Evolutionary conservation across 2,329 filamentous ascomycete species (phyloP), one percentile per base, ranked within the genome.

Genomic region (Nothophoma quercina): DNA sequence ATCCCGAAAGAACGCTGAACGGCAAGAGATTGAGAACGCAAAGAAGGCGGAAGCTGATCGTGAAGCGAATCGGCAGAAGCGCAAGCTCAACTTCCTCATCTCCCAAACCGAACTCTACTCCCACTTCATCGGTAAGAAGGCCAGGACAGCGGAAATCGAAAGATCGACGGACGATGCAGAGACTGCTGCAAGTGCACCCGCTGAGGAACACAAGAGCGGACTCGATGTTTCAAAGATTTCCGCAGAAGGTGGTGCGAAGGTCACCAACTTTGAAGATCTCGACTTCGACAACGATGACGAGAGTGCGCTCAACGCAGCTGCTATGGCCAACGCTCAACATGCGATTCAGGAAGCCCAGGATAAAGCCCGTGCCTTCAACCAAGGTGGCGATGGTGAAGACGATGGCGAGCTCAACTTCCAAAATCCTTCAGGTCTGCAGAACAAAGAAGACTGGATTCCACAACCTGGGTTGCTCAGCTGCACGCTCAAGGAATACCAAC

Each of bases 351-450:
- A 97, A 74, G 95, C 95, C 1, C 91, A 97, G 74, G 88, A 92
- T 73, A 93, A 95, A 74, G 95, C 95, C 1, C 88, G 92, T 43
- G 90, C 90, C 8, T 99, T 99, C 82, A 96, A 98, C 78, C 87
- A 91, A 45, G 62, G 64, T 55, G 81, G 82, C 8, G 65, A 63
- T 2, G 62, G 68, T 7, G 60, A 64, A 21, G 79, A 97, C 53
- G 93, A 97, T 68, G 93, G 93, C 65, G 95, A 99, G 78, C 91
- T 99, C 89, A 99, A 99, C 78, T 99, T 99, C 81, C 95, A 99
- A 78, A 98, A 99, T 72, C 95, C 95, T 0, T 95, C 93, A 4
- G 95, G 93, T 68, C 83, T 99, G 65, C 93, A 93, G 65, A 93
- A 95, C 65, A 91, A 96, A 62, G 90, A 96, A 68, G 65, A 71